Base-by-base conservation (phyloP, 805 yeast genomes). In the Millerozyma acaciae region DNA sequence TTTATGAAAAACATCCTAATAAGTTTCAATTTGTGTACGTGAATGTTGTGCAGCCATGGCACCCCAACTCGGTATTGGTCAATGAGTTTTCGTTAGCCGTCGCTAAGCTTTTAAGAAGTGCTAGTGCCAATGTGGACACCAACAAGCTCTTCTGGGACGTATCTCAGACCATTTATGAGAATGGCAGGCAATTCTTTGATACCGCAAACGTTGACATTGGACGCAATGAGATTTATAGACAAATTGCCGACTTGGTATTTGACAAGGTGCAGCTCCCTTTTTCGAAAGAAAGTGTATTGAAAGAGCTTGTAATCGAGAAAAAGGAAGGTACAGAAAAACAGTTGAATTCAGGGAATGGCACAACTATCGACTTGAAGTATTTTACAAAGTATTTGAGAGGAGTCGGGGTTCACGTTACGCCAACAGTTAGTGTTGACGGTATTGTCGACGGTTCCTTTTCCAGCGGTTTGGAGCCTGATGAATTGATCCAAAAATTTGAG, bases 11-110 rank as follows among this genome's bases (percentile, higher is more conserved):
- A 34, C 59, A 65, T 32, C 73, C 79, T 1, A 68, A 67, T 37
- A 54, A 71, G 39, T 74, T 80, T 45, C 75, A 76, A 43, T 70
- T 84, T 40, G 73, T 78, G 8, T 76, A 81, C 55, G 71, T 78
- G 40, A 81, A 84, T 49, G 87, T 80, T 25, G 68, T 83, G n/a
- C 96, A 87, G 62, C 93, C 94, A 44, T 87, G 95, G 95, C 96
- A 87, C 54, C 80, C 89, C 27, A 75, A 78, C 35, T 80, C 90
- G 1, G 71, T 75, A 4, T 57, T 76, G 22, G 63, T 78, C 24
- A 81, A 82, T 52, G 95, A 87, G 50, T 82, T 83, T 26, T 70
- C 83, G 0, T 55, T 87, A 16, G 88, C 80, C 0, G 78, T 80
- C 19, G 84, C 83, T n/a, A 62, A 72, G 30, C 76, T 82, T 53